Percentiles rank a stretch among this genome's conserved stretches.
phyloP scores from a whole-genome alignment of 2,329 filamentous ascomycete species.

The Xylariales sp. region DNA sequence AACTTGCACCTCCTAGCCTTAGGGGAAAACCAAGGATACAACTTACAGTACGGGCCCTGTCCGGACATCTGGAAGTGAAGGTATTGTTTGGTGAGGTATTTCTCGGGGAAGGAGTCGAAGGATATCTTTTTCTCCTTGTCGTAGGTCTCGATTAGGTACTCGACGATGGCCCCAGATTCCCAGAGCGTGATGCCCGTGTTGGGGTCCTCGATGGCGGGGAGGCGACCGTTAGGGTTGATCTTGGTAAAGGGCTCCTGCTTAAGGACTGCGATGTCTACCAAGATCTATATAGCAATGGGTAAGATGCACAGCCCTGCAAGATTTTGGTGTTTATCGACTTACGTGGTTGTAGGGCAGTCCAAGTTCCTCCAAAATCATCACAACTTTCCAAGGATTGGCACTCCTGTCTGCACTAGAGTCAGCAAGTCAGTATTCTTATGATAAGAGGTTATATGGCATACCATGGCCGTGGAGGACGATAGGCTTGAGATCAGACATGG shows the following conservation, averaged over 20 bases:
- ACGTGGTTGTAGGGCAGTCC: slow-evolving; percentile 22
- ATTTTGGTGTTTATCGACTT: not conserved
- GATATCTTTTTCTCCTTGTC: slow-evolving; percentile 35
- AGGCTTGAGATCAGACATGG: slow-evolving; percentile 20
- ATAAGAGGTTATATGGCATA: not conserved
- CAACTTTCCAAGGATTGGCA: slow-evolving; percentile 27
- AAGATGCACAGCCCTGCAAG: too few relatives aligned
- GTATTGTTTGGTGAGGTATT: slow-evolving; percentile 34
- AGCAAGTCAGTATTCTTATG: not conserved
- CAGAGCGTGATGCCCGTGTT: slow-evolving; percentile 41
- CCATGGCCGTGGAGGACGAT: slow-evolving; percentile 22
- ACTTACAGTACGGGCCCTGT: slow-evolving; percentile 41
- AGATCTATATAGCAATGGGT: not conserved
- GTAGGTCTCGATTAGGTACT: slow-evolving; percentile 41
- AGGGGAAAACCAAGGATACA: too few relatives aligned
- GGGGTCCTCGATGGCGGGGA: slow-evolving; percentile 31
- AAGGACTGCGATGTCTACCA: slow-evolving; percentile 14
- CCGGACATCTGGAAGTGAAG: slow-evolving; percentile 38
- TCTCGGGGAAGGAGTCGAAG: slow-evolving; percentile 29
- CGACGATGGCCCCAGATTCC: slow-evolving; percentile 45
- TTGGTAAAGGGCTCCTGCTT: slow-evolving; percentile 22
- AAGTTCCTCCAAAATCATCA: slow-evolving; percentile 26
- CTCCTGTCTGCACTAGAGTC: slow-evolving; percentile 4
- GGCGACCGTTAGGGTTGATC: slow-evolving; percentile 30
- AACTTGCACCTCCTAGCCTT: too few relatives aligned